A percentile compares a stretch with the other conserved stretches of the same genome.
These are phyloP conservation scores for Elsinoe australis DNA, from an alignment of 2,329 filamentous ascomycete genomes.

Conservation along the genomic window DNA sequence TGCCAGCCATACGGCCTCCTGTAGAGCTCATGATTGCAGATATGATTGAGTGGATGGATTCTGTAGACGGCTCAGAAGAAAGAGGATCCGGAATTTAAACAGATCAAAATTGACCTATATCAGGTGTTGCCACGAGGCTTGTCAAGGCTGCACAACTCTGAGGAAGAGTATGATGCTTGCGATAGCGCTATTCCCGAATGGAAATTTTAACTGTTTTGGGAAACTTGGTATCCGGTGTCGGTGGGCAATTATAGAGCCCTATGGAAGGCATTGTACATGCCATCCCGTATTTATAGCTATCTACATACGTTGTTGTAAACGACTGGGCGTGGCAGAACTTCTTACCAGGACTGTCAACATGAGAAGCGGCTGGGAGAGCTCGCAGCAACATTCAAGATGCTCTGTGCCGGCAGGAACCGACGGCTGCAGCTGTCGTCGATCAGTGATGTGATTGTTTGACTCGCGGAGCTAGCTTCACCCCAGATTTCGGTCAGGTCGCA, in stretches of 20 bases:
- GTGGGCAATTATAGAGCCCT: too few relatives aligned
- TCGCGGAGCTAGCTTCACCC: slow-evolving; percentile 10
- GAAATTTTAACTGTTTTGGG: too few relatives aligned
- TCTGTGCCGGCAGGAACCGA: background rate
- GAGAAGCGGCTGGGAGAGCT: too few relatives aligned
- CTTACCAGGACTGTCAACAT: too few relatives aligned
- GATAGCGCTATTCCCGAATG: background rate
- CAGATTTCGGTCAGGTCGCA: slow-evolving; percentile 10
- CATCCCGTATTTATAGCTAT: background rate
- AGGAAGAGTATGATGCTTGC: background rate
- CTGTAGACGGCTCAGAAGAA: background rate
- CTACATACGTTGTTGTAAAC: background rate
- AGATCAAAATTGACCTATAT: background rate
- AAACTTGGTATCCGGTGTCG: too few relatives aligned
- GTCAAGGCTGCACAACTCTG: background rate
- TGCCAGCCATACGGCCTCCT: slow-evolving; percentile 50
- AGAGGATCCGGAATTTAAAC: background rate
- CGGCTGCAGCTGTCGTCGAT: slow-evolving; percentile 14
- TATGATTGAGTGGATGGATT: too few relatives aligned
- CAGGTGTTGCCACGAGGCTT: background rate
- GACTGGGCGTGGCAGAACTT: too few relatives aligned
- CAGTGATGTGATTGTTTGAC: slow-evolving; percentile 1
- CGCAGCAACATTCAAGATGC: too few relatives aligned
- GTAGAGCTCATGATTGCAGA: too few relatives aligned
- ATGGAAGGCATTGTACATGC: too few relatives aligned